A percentile compares a stretch with the other conserved stretches of the same genome.
Evolutionary conservation across 2,329 filamentous ascomycete species (phyloP).

Genomic region (Talaromyces sp.): DNA sequence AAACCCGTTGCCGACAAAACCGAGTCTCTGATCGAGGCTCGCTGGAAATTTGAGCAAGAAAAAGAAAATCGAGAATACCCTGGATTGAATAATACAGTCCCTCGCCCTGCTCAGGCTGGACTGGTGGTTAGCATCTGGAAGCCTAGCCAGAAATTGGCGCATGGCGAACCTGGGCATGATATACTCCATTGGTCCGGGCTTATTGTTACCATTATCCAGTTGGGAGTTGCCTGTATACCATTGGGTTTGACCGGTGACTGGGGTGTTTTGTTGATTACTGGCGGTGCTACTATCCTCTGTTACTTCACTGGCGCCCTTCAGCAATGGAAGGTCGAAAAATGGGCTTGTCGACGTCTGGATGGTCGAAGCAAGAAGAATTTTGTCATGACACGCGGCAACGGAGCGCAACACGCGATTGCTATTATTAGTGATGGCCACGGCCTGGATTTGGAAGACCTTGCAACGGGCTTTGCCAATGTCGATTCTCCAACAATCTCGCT

Average conservation of each 20-base stretch:
- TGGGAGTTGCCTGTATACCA: constrained; percentile 40
- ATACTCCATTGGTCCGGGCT: constrained; percentile 28
- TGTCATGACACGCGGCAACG: constrained; percentile 45
- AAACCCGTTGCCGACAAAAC: constrained; percentile 19
- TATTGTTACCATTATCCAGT: constrained; percentile 25
- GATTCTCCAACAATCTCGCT: constrained; percentile 19
- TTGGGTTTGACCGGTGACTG: constrained; percentile 36
- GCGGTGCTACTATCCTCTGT: constrained; percentile 39
- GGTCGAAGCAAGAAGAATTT: constrained; percentile 28
- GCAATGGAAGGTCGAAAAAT: constrained; percentile 50
- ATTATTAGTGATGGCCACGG: constrained; percentile 36
- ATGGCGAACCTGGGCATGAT: constrained; percentile 25
- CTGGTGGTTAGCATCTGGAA: constrained; percentile 31
- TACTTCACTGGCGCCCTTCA: constrained; percentile 37
- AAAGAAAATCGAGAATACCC: constrained; percentile 17
- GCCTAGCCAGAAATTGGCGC: constrained; percentile 8
- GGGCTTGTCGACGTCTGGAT: constrained; percentile 36
- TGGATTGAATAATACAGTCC: neutral
- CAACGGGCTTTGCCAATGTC: constrained; percentile 27
- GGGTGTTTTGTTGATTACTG: constrained; percentile 44
- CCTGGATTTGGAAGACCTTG: constrained; percentile 47
- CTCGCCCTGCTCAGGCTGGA: constrained; percentile 26
- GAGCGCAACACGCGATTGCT: constrained; percentile 42
- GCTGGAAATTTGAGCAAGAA: constrained; percentile 20
- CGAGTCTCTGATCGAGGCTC: constrained; percentile 20